Evolutionary conservation across 1,284 basidiomycete species (phyloP).

Genomic region (Amylostereum areolatum): DNA sequence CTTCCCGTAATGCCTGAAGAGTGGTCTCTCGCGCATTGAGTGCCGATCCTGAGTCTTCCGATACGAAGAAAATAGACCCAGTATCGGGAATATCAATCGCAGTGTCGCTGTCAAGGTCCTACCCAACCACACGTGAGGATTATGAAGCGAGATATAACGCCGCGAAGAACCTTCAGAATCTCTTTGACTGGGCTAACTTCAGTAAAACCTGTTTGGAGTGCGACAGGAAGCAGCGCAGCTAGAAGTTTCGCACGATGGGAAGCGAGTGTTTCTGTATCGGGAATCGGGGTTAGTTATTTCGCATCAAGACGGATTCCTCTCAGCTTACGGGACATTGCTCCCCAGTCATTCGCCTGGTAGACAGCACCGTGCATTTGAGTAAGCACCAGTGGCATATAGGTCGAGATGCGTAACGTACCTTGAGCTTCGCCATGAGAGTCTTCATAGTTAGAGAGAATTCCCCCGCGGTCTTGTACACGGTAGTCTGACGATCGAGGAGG

Average conservation of each 20-base stretch:
- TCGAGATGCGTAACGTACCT: conserved; percentile 24
- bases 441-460: conserved; percentile 54
- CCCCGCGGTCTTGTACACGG: conserved; percentile 45
- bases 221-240: conserved; percentile 33
- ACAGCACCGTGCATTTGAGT: no score
- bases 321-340: conserved; percentile 46
- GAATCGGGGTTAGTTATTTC: neutral
- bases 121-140: no score
- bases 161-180: conserved; percentile 37
- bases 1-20: conserved; percentile 18
- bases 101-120: conserved; percentile 47
- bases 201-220: conserved; percentile 38
- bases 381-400: no score
- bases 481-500: conserved; percentile 37
- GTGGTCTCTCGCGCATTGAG: conserved; percentile 11
- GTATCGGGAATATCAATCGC: conserved; percentile 32
- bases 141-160: no score
- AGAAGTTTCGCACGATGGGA: conserved; percentile 46
- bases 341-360: conserved; percentile 44
- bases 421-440: conserved; percentile 61
- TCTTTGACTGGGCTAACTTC: conserved; percentile 42
- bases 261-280: conserved; percentile 44
- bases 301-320: neutral
- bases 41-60: conserved; percentile 9
- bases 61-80: conserved; percentile 28